Evolutionary conservation across 1,284 basidiomycete genomes (phyloP).

Genomic region (Cryptococcus wingfieldii): DNA sequence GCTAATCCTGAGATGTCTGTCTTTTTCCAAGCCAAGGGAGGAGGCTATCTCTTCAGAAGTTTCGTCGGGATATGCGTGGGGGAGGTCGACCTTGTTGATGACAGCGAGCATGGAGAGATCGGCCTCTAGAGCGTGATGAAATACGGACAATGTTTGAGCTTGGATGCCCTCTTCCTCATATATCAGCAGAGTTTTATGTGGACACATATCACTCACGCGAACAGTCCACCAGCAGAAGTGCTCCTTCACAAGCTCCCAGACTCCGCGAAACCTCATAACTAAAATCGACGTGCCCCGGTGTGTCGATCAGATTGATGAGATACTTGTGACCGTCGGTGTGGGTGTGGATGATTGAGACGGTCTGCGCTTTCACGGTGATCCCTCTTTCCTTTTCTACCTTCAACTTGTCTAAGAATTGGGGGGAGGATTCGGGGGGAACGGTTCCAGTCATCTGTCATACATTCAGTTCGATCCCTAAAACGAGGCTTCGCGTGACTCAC

Average conservation of each 20-base stretch:
- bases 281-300: constrained; percentile 95
- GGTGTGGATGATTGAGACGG: constrained; percentile 79
- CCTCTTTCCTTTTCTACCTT: constrained; percentile 93
- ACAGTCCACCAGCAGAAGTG: constrained; percentile 84
- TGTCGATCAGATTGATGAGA: constrained; percentile 94
- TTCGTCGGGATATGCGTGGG: constrained; percentile 73
- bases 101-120: constrained; percentile 85
- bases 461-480: too few species aligned
- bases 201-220: constrained; percentile 54
- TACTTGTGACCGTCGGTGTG: constrained; percentile 59
- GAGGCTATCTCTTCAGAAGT: constrained; percentile 74
- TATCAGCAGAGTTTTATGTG: not conserved
- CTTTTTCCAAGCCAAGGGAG: constrained; percentile 71
- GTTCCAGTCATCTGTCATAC: constrained; percentile 73
- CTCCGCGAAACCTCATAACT: constrained; percentile 93
- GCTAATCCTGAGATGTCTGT: constrained; percentile 71
- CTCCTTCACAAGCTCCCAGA: constrained; percentile 89
- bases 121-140: constrained; percentile 77
- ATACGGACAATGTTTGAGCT: constrained; percentile 95
- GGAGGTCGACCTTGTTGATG: constrained; percentile 92
- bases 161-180: constrained; percentile 73
- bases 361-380: constrained; percentile 78
- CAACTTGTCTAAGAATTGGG: constrained; percentile 90
- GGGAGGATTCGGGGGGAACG: constrained; percentile 60
- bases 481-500: constrained; percentile 44